Base-by-base conservation (phyloP, 2,329 filamentous ascomycete genomes). In the Botrytis sinoallii region DNA sequence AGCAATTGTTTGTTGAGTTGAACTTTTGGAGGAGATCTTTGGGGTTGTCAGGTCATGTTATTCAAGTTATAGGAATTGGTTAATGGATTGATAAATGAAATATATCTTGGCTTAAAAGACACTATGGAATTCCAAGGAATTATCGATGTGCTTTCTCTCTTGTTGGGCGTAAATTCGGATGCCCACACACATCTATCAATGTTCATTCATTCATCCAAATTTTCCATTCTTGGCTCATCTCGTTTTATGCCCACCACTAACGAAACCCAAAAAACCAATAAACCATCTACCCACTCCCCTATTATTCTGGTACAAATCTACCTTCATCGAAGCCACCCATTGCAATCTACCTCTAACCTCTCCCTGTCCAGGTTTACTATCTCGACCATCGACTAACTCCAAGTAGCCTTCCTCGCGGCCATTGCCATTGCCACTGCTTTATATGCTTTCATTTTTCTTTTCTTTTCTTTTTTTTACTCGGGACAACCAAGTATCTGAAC, bases 271-370 rank as follows among this genome's bases (percentile, higher is more conserved):
- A 25, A 10, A 38, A 40, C 40, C 20, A 22, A 22, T 29, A 25
- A 14, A 29, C 22, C 7, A 20, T 29, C 4, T 14, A 61, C 59
- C 12, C 32, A 70, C 20, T 18, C 68, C 40, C 57, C 68, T 40
- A 70, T 38, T 40, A 71, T n/a, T 71, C 60, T 71, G 35, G 35
- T 71, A 25, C 22, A 71, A 42, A 64, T 64, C 42, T 3, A 64
- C 3, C 7, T 59, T 44, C 7, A 35, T 42, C 2, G 9, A 64
- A 14, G 59, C 69, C n/a, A 48, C 22, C 32, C 59, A 64, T 7
- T 40, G 22, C 14, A 70, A 14, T 16, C 35, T 29, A 10, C 38
- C 68, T n/a, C 52, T 40, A n/a, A 70, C 40, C 32, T 70, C 68
- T 32, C 35, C 40, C 12, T 12, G 6, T 22, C n/a, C 52, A n/a